Evolutionary conservation across 2,329 filamentous ascomycete genomes (phyloP).

Genomic region (Rhynchosporium graminicola): DNA sequence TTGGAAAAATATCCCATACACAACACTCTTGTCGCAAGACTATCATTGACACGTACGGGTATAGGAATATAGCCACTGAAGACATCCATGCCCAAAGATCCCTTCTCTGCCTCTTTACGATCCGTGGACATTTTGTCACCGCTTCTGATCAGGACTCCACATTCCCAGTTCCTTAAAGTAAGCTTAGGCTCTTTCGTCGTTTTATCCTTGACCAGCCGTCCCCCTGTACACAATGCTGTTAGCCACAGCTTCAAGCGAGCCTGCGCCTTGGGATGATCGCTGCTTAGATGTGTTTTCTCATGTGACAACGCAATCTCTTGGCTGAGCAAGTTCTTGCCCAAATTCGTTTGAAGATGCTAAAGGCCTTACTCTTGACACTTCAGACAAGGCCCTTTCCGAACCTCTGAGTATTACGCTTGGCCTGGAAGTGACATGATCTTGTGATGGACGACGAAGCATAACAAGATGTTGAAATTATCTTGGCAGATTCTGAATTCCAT

Average conservation of each 20-base stretch:
- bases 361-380: background rate
- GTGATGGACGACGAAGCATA: background rate
- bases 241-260: background rate
- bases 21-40: too few species aligned
- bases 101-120: slow-evolving; percentile 10
- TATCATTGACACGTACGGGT: slow-evolving; percentile 42
- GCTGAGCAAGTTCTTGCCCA: background rate
- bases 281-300: background rate
- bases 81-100: slow-evolving; percentile 38
- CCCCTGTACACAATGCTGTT: slow-evolving; percentile 53
- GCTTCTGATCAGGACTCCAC: slow-evolving; percentile 65
- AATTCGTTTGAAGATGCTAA: too few species aligned
- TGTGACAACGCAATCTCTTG: background rate
- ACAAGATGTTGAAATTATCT: slow-evolving; percentile 1
- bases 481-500: background rate
- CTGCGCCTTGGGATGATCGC: background rate
- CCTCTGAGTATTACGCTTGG: background rate
- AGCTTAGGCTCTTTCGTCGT: slow-evolving; percentile 69
- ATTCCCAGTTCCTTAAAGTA: slow-evolving; percentile 92
- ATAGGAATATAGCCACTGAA: slow-evolving; percentile 61
- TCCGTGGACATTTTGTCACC: background rate
- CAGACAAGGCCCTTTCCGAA: background rate
- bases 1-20: too few species aligned
- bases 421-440: background rate
- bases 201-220: slow-evolving; percentile 71